Evolutionary conservation across 2,329 filamentous ascomycete species (phyloP).

Genomic region (Exophiala mesophila): DNA sequence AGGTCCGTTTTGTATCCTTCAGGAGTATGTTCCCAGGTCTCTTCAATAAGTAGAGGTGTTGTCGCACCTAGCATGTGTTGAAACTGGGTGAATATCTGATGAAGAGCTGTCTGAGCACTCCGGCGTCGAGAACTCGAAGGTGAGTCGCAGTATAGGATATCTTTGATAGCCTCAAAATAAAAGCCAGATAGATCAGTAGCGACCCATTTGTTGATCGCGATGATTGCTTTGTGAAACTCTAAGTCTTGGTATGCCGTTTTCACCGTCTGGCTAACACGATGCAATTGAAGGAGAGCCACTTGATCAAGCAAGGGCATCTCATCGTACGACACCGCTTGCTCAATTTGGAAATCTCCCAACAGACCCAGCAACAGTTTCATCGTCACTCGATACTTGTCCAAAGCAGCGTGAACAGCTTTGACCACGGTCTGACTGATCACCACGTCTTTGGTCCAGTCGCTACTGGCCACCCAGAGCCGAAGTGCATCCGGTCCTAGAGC

Average conservation of each 20-base stretch:
- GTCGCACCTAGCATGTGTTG: conserved; percentile 76
- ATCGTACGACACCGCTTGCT: conserved; percentile 35
- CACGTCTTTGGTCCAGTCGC: conserved; percentile 86
- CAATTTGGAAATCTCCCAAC: conserved; percentile 52
- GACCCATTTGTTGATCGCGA: conserved; percentile 73
- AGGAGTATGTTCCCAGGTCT: conserved; percentile 77
- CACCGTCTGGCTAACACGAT: conserved; percentile 60
- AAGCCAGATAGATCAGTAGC: conserved; percentile 81
- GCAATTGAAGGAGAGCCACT: conserved; percentile 71
- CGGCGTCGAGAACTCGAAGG: conserved; percentile 57
- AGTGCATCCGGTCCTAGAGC: conserved; percentile 76
- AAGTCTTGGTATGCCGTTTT: conserved; percentile 62
- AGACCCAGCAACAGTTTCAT: conserved; percentile 87
- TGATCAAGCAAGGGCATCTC: conserved; percentile 54
- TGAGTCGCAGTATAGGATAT: conserved; percentile 80
- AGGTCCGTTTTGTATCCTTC: conserved; percentile 52
- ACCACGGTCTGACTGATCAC: conserved; percentile 74
- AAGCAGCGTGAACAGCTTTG: conserved; percentile 65
- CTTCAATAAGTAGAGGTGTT: conserved; percentile 77
- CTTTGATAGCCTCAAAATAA: conserved; percentile 90
- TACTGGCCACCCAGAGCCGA: conserved; percentile 84
- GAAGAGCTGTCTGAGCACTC: conserved; percentile 53
- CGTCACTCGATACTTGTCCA: conserved; percentile 84
- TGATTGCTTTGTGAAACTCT: conserved; percentile 77
- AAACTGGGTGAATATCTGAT: conserved; percentile 64